A percentile compares a stretch with the other conserved stretches of the same genome.
Evolutionary conservation across 352 stramenopile genomes (phyloP).

Genomic region (Halophytophthora batemanensis): DNA sequence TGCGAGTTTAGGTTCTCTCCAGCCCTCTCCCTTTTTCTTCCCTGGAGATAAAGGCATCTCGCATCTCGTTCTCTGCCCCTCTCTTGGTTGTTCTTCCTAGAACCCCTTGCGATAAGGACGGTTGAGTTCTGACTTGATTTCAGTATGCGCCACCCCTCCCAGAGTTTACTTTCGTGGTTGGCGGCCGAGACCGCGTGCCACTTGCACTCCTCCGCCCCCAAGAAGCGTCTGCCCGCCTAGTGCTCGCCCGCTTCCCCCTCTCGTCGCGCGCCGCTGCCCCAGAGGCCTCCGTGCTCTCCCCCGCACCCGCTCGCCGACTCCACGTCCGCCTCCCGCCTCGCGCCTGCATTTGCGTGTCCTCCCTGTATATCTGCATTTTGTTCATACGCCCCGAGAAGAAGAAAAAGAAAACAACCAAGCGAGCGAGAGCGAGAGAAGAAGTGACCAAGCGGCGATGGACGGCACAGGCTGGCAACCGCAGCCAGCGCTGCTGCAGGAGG

Average conservation of each 20-base stretch:
- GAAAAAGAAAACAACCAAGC: constrained; percentile 3
- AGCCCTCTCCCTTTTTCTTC: too few relatives aligned
- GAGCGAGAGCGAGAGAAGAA: constrained; percentile 3
- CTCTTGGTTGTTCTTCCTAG: too few relatives aligned
- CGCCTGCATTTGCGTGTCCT: constrained; percentile 3
- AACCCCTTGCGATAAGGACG: too few relatives aligned
- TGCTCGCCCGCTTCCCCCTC: not conserved
- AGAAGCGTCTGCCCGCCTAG: not conserved
- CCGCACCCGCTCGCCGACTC: not conserved
- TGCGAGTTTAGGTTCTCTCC: too few relatives aligned
- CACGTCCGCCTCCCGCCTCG: not conserved
- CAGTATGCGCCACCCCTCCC: too few relatives aligned
- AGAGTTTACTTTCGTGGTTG: too few relatives aligned
- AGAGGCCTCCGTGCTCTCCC: not conserved
- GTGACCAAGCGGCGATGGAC: constrained; percentile 15
- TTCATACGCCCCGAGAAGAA: not conserved
- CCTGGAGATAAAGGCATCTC: too few relatives aligned
- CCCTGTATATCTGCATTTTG: not conserved
- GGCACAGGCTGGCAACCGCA: constrained; percentile 70
- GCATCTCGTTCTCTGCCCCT: too few relatives aligned
- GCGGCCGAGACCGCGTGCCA: too few relatives aligned
- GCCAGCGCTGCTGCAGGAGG: constrained; percentile 65
- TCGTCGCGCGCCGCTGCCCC: not conserved
- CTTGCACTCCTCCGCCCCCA: not conserved
- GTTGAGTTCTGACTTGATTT: too few relatives aligned